These are phyloP conservation scores for Leccinum subgranulosum DNA, from an alignment of 768 basidiomycete species.

Conservation along the genomic window DNA sequence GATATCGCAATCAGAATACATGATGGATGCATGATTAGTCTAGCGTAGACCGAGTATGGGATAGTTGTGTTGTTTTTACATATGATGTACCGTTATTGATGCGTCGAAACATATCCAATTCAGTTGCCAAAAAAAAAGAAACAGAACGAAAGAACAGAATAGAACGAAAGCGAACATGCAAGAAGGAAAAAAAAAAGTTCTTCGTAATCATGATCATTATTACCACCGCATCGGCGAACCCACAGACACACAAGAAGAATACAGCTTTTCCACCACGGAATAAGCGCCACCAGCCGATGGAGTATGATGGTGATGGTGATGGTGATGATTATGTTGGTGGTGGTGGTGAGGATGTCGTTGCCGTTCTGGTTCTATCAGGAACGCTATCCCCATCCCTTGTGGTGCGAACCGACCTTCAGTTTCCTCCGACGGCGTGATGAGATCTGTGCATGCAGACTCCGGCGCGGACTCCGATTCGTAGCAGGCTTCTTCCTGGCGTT, in stretches of 20 bases:
- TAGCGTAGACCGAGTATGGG: slow-evolving; percentile 15
- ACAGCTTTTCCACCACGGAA: slow-evolving; percentile 18
- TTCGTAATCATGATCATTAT: slow-evolving; percentile 6
- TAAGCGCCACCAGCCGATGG: slow-evolving; percentile 9
- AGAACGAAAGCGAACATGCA: not conserved
- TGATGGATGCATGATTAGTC: slow-evolving; percentile 8
- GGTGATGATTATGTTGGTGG: not conserved
- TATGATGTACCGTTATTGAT: slow-evolving; percentile 23
- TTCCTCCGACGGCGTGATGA: slow-evolving; percentile 4
- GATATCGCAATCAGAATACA: slow-evolving; percentile 17
- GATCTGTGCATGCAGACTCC: slow-evolving; percentile 19
- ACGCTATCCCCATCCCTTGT: slow-evolving; percentile 13
- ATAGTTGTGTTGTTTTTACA: slow-evolving; percentile 23
- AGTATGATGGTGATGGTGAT: not conserved
- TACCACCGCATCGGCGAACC: slow-evolving; percentile 23
- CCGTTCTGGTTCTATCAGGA: slow-evolving; percentile 9
- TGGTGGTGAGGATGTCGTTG: not conserved
- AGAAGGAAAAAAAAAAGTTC: not conserved
- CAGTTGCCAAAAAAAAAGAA: not conserved
- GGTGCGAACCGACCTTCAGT: slow-evolving; percentile 16
- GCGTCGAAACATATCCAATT: slow-evolving; percentile 12
- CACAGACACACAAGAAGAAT: slow-evolving; percentile 18
- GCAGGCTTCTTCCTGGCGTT: slow-evolving; percentile 1
- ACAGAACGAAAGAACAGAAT: not conserved
- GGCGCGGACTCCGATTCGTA: slow-evolving; percentile 14